Evolutionary conservation across 129 eudicot genomes (phyloP).

Genomic region (Pulicaria dysenterica): DNA sequence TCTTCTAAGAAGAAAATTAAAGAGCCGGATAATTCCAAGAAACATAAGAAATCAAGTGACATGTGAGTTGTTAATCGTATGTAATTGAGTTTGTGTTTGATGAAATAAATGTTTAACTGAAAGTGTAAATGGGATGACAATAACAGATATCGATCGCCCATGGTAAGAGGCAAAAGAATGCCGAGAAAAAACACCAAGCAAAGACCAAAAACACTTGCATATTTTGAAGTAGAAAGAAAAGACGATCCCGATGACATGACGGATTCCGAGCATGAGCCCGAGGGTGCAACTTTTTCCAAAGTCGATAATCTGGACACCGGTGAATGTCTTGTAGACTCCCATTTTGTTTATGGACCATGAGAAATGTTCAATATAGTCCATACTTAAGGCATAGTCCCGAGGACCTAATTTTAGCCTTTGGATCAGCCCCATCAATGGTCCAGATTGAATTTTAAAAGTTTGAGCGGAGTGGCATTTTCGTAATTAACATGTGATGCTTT

Average conservation of each 20-base stretch:
- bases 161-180: constrained; percentile 60
- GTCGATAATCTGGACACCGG: constrained; percentile 59
- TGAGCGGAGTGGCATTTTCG: too few species aligned
- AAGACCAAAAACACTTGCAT: constrained; percentile 31
- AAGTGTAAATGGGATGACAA: constrained; percentile 33
- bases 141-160: constrained; percentile 57
- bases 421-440: too few species aligned
- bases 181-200: constrained; percentile 57
- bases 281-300: constrained; percentile 38
- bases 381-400: too few species aligned
- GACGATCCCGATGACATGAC: constrained; percentile 29
- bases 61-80: constrained; percentile 50
- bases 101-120: constrained; percentile 19
- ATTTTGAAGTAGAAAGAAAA: constrained; percentile 38
- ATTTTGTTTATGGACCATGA: background rate
- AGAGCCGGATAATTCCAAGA: constrained; percentile 35
- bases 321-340: constrained; percentile 1
- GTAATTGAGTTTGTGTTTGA: background rate
- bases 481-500: too few species aligned
- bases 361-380: too few species aligned
- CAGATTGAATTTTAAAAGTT: too few species aligned
- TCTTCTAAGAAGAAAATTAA: constrained; percentile 48
- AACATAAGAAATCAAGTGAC: constrained; percentile 32
- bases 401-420: too few species aligned
- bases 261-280: constrained; percentile 32